Base-by-base conservation (phyloP, 148 eudicot genomes). In the Chenopodium suecicum region DNA sequence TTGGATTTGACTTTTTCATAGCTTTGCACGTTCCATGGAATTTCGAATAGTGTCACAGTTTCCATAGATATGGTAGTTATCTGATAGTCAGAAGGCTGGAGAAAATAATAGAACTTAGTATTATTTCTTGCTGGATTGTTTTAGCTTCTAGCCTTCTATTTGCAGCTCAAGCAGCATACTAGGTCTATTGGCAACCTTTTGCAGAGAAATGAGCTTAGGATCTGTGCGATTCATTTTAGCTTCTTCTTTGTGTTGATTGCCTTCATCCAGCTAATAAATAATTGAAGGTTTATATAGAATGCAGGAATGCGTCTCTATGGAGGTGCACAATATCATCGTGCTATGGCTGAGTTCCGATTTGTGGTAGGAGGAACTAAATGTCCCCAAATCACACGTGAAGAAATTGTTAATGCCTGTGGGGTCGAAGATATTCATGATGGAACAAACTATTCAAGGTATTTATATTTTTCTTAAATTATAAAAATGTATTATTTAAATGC, bases 231-330 rank as follows among this genome's bases (percentile, higher is more conserved):
- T 37, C 32, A 50, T 56, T 56, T 54, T 17, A 73, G 56, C 68
- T 37, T 77, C 14, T 77, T 48, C 37, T 37, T 46, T 62, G 75
- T 75, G 76, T 52, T 73, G 17, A 56, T 54, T 78, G 76, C 69
- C 68, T 41, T 75, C 56, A 14, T 56, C 70, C 46, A 44, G 52
- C 44, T 14, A 60, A 73, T 14, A 60, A 73, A 70, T 69, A 54
- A 44, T 54, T 20, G 3, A 71, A 54, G 80, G 58, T 74, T 60
- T 83, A 47, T 76, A 78, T 58, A 96, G 99, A 96, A 96, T 91
- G 98, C 99, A 76, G 95, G 93, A 22, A 96, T 96, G 99, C 98
- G 99, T 84, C 98, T 96, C 71, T 96, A 96, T 90, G 99, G 99
- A 65, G 99, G 99, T 74, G 99, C 99, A 71, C 99, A 96, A 76